Evolutionary conservation across 1,139 yeast species (phyloP), one percentile per base, ranked within the genome.

Genomic region (Sugiyamaella xylanicola): DNA sequence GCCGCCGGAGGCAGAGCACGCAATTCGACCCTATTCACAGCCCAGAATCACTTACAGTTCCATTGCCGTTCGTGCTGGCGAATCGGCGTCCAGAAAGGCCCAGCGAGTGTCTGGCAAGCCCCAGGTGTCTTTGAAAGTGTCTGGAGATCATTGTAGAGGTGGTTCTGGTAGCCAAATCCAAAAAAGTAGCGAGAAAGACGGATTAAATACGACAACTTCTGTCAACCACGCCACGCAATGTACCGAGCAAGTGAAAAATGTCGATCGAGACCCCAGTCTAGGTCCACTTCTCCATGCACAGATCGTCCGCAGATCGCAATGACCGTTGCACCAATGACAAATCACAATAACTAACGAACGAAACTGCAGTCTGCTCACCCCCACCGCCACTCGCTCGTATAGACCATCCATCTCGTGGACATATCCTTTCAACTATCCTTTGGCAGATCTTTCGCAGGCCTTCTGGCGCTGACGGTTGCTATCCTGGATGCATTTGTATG

Each of bases 21-120:
- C 29, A 5, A 5, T 9, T 25, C 29, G 29, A 9, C n/a, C n/a
- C n/a, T n/a, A n/a, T n/a, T n/a, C n/a, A n/a, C n/a, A n/a, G n/a
- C n/a, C n/a, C n/a, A 25, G 9, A 15, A 17, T 21, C 16, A 45
- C 48, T 15, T 45, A 45, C 48, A 11, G 49, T 45, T 29, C 49
- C 49, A 13, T 32, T 45, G n/a, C 25, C 13, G 20, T 17, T 16
- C 5, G 49, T 32, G 21, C 49, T 45, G 29, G 49, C 49, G 35
- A 17, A 45, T 19, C 49, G 49, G 16, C 29, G 29, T n/a, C n/a
- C n/a, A n/a, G n/a, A n/a, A n/a, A n/a, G n/a, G 29, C 29, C 29
- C 29, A 25, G 29, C 9, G 29, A 9, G 29, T 25, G 29, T 9
- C 29, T 5, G 8, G 29, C 5, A 5, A 25, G 5, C 29, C 8